Evolutionary conservation across 2,329 filamentous ascomycete species (phyloP).

Genomic region (Corinectria fuckeliana): DNA sequence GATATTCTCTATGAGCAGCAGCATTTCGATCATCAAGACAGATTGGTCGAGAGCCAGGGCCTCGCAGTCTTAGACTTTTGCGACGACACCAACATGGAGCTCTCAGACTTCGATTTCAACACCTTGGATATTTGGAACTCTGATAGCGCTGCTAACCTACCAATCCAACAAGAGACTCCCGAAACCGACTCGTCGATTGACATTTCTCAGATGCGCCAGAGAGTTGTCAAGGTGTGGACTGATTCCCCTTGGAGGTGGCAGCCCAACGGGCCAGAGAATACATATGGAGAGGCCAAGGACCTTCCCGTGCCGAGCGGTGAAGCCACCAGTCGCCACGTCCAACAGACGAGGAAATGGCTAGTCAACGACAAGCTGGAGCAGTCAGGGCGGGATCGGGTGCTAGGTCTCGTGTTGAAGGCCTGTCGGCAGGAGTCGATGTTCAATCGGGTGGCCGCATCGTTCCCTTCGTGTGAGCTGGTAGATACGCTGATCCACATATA

Average conservation of each 20-base stretch:
- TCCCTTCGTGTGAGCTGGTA: slow-evolving; percentile 65
- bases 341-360: slow-evolving; percentile 46
- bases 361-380: slow-evolving; percentile 53
- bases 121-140: slow-evolving; percentile 58
- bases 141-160: slow-evolving; percentile 42
- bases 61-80: slow-evolving; percentile 58
- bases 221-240: slow-evolving; percentile 56
- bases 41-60: slow-evolving; percentile 48
- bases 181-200: slow-evolving; percentile 49
- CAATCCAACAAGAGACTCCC: slow-evolving; percentile 31
- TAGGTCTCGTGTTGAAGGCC: slow-evolving; percentile 68
- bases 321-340: slow-evolving; percentile 46
- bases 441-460: slow-evolving; percentile 63
- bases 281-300: slow-evolving; percentile 53
- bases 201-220: slow-evolving; percentile 54
- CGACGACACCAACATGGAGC: slow-evolving; percentile 55
- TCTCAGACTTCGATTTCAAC: slow-evolving; percentile 60
- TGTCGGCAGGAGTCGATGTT: slow-evolving; percentile 58
- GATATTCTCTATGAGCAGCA: slow-evolving; percentile 58
- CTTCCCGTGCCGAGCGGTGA: slow-evolving; percentile 52
- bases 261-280: slow-evolving; percentile 52
- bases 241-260: slow-evolving; percentile 60
- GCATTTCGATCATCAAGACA: slow-evolving; percentile 43
- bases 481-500: slow-evolving; percentile 68
- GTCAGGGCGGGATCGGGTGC: slow-evolving; percentile 64